Evolutionary conservation across 2,329 filamentous ascomycete species (phyloP), one percentile per base, ranked within the genome.

Genomic region (Fusarium falciforme): DNA sequence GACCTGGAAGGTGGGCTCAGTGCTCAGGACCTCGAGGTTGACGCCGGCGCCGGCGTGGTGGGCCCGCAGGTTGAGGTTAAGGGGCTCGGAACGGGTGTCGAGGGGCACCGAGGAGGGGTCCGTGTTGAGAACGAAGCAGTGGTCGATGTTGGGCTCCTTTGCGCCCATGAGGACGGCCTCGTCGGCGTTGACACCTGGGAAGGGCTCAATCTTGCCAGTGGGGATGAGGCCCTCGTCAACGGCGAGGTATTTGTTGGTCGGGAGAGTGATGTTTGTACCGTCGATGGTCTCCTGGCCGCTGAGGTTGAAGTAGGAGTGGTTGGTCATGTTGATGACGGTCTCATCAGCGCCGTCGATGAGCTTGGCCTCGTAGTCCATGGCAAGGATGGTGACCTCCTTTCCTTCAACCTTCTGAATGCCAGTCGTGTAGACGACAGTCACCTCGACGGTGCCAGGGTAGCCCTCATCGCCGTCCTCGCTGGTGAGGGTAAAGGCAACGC

Each of bases 1-100:
- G 85, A 98, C 97, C 83, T 98, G 96, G 87, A 98, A 98, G 0
- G 94, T 94, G 0, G 96, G 96, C 86, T 98, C 96, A 0, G 96
- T 98, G 85, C 94, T 96, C 79, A 91, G 87, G 7, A 98, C 93
- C 83, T 98, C 94, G 59, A 98, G 90, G 81, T 97, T 93, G 75
- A 98, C 88, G 72, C 91, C 90, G 31, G 91, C 93, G 59, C 86
- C 87, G 7, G 94, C 90, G 82, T 98, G 94, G 82, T 89, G 89
- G 67, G 96, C 93, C 27, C 89, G 86, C 54, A 94, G 90, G 54
- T 96, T 89, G 68, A 89, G 90, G 66, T 86, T 88, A 42, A 98
- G 86, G 1, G 93, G 89, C 66, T 84, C 75, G 52, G 77, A 73
- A 72, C 93, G 90, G 12, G 93, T 94, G 82, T 94, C 93, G 58